These are phyloP conservation scores for Botrytis medusae DNA, from an alignment of 2,329 filamentous ascomycete genomes.

Conservation along the genomic window DNA sequence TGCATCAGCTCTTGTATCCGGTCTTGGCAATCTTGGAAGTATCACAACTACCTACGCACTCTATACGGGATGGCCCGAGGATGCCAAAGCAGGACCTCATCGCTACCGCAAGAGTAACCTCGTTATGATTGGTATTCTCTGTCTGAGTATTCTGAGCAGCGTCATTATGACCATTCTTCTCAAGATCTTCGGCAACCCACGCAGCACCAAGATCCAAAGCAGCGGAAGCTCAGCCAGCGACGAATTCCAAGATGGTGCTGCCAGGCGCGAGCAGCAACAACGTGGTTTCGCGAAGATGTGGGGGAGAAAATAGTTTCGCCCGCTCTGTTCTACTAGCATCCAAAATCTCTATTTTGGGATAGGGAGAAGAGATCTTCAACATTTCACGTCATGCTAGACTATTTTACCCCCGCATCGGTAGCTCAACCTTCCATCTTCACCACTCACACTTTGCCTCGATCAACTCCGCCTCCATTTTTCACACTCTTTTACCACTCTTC, in stretches of 20 bases:
- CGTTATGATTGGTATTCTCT: constrained; percentile 83
- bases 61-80: constrained; percentile 82
- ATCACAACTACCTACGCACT: constrained; percentile 87
- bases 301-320: constrained; percentile 32
- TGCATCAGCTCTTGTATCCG: constrained; percentile 80
- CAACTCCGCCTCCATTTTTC: not conserved
- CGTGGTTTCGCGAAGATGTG: constrained; percentile 53
- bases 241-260: constrained; percentile 58
- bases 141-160: constrained; percentile 72
- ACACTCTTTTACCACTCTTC: not conserved
- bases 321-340: not conserved
- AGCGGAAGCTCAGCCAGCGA: constrained; percentile 43
- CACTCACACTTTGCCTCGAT: not conserved
- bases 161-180: constrained; percentile 67
- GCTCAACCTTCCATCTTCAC: constrained; percentile 28
- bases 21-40: constrained; percentile 81
- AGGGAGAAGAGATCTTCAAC: constrained; percentile 32
- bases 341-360: not conserved
- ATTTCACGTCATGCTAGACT: constrained; percentile 19
- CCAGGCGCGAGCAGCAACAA: constrained; percentile 56
- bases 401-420: constrained; percentile 15
- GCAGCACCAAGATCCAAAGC: constrained; percentile 48
- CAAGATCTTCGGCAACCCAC: constrained; percentile 55
- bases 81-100: constrained; percentile 64
- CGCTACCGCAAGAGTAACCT: constrained; percentile 83